These are phyloP conservation scores for Leccinum longicurvipes DNA, from an alignment of 768 basidiomycete genomes.

Conservation along the genomic window DNA sequence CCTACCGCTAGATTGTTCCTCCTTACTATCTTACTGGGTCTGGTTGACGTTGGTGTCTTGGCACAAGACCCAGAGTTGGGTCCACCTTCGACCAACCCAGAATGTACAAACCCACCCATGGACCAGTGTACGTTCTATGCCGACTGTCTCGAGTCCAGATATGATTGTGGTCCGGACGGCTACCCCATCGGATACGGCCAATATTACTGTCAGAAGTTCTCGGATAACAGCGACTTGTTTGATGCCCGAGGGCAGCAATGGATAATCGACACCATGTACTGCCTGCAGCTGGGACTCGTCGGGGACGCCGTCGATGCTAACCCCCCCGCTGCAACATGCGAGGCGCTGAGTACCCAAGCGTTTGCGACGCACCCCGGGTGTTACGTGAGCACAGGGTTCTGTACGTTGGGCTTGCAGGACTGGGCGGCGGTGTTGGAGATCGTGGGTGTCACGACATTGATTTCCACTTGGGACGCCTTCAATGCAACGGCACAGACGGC, in stretches of 20 bases:
- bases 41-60: neutral
- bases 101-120: conserved; percentile 31
- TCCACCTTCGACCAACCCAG: neutral
- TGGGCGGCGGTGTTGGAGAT: conserved; percentile 39
- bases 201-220: neutral
- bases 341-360: neutral
- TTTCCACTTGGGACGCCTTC: conserved; percentile 18
- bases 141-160: neutral
- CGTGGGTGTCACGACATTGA: conserved; percentile 10
- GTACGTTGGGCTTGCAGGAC: conserved; percentile 32
- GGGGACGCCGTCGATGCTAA: conserved; percentile 29
- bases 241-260: neutral
- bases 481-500: conserved; percentile 9
- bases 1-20: neutral
- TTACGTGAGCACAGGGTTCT: conserved; percentile 37
- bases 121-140: conserved; percentile 36
- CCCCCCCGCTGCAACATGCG: conserved; percentile 1
- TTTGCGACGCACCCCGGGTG: neutral
- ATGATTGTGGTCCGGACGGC: neutral
- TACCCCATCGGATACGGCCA: neutral
- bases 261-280: neutral
- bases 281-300: conserved; percentile 27
- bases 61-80: neutral
- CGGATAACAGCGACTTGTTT: neutral
- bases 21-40: neutral